Evolutionary conservation across 805 yeast species (phyloP).

Genomic region (Candida odintsovae): DNA sequence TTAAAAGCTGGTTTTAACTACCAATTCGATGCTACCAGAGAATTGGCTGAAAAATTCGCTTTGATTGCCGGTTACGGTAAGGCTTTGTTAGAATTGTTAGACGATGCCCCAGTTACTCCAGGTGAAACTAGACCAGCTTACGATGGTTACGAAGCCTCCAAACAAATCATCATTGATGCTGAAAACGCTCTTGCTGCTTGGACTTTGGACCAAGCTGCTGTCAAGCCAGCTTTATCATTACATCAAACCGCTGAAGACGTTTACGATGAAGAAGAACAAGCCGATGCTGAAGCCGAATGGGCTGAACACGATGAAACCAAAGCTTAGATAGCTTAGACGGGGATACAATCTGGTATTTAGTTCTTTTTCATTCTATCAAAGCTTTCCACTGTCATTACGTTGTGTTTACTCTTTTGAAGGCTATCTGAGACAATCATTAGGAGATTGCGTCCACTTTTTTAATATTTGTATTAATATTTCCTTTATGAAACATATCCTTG

Average conservation of each 20-base stretch:
- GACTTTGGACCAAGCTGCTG: slow-evolving; percentile 94
- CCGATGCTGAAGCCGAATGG: slow-evolving; percentile 34
- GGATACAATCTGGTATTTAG: background rate
- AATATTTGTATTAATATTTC: background rate
- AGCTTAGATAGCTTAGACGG: background rate
- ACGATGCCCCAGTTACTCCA: slow-evolving; percentile 96
- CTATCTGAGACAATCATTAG: background rate
- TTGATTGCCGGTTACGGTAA: slow-evolving; percentile 98
- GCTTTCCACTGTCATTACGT: background rate
- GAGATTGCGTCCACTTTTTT: background rate
- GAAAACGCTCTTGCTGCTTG: slow-evolving; percentile 93
- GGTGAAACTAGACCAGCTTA: slow-evolving; percentile 98
- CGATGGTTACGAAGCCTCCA: slow-evolving; percentile 97
- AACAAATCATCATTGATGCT: slow-evolving; percentile 95
- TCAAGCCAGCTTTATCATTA: slow-evolving; percentile 87
- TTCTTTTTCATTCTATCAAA: background rate
- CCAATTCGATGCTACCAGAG: slow-evolving; percentile 94
- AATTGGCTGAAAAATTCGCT: slow-evolving; percentile 92
- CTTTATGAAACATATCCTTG: background rate
- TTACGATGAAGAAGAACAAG: slow-evolving; percentile 39
- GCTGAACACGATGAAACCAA: slow-evolving; percentile 17
- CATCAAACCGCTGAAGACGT: slow-evolving; percentile 68
- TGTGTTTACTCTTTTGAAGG: background rate
- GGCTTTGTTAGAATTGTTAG: slow-evolving; percentile 91
- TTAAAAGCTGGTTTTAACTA: slow-evolving; percentile 95